Base-by-base conservation (phyloP, 495 filamentous ascomycete species). In the Xylaria scruposa region DNA sequence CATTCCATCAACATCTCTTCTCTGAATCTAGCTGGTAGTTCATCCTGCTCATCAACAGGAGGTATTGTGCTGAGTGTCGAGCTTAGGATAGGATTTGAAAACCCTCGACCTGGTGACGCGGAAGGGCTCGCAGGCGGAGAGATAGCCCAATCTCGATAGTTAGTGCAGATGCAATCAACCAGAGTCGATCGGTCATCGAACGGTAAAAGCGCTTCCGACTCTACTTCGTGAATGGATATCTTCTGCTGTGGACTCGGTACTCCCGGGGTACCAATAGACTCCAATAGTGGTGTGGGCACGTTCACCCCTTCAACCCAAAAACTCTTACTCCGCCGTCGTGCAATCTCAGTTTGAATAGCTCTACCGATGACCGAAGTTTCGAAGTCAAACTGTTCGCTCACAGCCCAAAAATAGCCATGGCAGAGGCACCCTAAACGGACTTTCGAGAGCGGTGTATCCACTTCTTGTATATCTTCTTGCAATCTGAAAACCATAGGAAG, bases 401-500 rank as follows among this genome's bases (percentile, higher is more conserved):
- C 74, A 21, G 88, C 85, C 89, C 92, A 94, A 58, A 97, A 87
- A 81, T 97, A 97, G 7, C 94, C 94, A 77, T 95, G 92, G 29
- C 94, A 91, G 63, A 98, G 83, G 76, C 91, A 94, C 46, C 93
- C 95, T 26, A 96, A 83, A 33, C 92, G 90, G 31, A 96, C 85
- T 74, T 94, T 95, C 2, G 88, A 85, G 54, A 84, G 75, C 0
- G 87, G 88, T 33, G 88, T 85, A 56, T 90, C 89, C 7, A 89
- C 86, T 24, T 87, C 87, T 65, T 88, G 86, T 66, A 95, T 90
- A 75, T 97, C 94, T 72, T 95, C 93, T 77, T 97, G 94, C 21
- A 98, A 87, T 60, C 91, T 88, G 77, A 94, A 86, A 19, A 97
- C 88, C 94, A 98, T 96, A 36, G 95, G 93, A 62, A 97, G 80